phyloP scores from a whole-genome alignment of 2,329 filamentous ascomycete genomes.

The Colletotrichum karsti region DNA sequence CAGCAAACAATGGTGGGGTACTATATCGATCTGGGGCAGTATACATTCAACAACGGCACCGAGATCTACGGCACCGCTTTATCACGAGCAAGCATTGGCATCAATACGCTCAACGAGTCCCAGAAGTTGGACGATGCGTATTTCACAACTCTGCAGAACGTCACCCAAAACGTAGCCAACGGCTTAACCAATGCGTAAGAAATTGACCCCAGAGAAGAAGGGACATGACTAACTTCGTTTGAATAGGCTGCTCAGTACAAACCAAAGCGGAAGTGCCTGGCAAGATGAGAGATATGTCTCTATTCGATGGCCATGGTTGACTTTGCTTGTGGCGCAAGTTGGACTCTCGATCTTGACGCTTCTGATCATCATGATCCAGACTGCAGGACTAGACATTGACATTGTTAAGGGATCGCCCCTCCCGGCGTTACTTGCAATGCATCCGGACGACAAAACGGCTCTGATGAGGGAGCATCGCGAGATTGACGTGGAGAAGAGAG shows the following conservation, averaged over 20 bases:
- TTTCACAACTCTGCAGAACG: not conserved
- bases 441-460: not conserved
- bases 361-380: slow-evolving; percentile 1
- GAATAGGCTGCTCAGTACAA: not conserved
- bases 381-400: slow-evolving; percentile 2
- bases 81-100: slow-evolving; percentile 1
- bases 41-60: not conserved
- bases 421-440: slow-evolving; percentile 4
- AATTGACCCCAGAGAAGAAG: not conserved
- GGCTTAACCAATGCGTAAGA: slow-evolving; percentile 17
- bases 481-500: not conserved
- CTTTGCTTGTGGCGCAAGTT: slow-evolving; percentile 8
- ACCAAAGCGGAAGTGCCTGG: slow-evolving; percentile 9
- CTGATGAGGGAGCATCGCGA: not conserved
- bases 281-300: slow-evolving; percentile 9
- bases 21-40: not conserved
- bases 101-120: not conserved
- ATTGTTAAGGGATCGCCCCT: slow-evolving; percentile 20
- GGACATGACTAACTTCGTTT: not conserved
- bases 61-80: slow-evolving; percentile 13
- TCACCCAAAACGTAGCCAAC: slow-evolving; percentile 14
- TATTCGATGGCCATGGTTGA: slow-evolving; percentile 18
- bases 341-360: slow-evolving; percentile 11
- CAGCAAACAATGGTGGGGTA: not conserved
- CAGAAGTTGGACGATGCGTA: slow-evolving; percentile 11